Evolutionary conservation across 2,329 filamentous ascomycete genomes (phyloP), one percentile per base, ranked within the genome.

Genomic region (Parastagonospora avenae): DNA sequence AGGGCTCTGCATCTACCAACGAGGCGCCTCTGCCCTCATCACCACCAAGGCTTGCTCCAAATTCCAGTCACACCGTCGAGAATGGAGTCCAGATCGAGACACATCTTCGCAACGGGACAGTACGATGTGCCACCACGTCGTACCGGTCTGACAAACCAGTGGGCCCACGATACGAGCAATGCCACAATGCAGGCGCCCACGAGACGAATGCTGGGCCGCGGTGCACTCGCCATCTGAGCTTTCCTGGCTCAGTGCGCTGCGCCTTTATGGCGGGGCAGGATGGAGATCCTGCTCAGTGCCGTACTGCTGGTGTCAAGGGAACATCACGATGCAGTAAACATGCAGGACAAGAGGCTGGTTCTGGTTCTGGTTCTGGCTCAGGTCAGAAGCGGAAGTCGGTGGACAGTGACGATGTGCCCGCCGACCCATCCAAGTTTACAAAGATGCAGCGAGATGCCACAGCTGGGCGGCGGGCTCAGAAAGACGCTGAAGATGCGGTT

Each of bases 81-180:
- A 28, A 19, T 14, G 8, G 42, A 28, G 48, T 52, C 8, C 14
- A 9, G 10, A 43, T 48, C 8, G 42, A 53, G 39, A 15, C 43
- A 24, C 38, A 15, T 4, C 14, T 54, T n/a, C 24, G 28, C 1
- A 37, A 35, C 8, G 57, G 54, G 4, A 44, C 46, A 12, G 37
- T 33, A 10, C 47, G 49, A 41, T 60, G 57, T 33, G 48, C 46
- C 10, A 43, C 36, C 15, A 30, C 49, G 10, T 43, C 32, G 1
- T 53, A 56, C 44, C 50, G 42, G 16, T 46, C 19, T n/a, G 46
- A 42, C n/a, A 45, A 39, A 8, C 37, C 42, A 4, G 15, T 15
- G 8, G 50, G 46, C 8, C 19, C 43, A 4, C 16, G 24, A 15
- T 45, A 57, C 15, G 36, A 48, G 35, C 57, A 57, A 30, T 60